Evolutionary conservation across 176 grass and related monocot genomes (phyloP).

Genomic region (Neostapfia colusana): DNA sequence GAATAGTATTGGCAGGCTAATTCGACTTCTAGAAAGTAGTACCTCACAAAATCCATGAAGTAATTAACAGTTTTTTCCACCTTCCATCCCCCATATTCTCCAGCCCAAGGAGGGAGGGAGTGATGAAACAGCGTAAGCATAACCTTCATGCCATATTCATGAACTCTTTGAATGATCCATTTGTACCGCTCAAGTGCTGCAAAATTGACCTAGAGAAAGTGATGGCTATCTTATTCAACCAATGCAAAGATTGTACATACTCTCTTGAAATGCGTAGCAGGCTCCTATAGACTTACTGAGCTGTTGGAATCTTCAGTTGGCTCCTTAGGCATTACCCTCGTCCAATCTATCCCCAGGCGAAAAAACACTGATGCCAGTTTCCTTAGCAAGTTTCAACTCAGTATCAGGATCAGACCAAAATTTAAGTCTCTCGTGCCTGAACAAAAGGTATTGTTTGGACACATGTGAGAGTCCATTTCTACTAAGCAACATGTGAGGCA

Average conservation of each 20-base stretch:
- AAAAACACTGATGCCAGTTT: conserved; percentile 76
- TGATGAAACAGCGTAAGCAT: conserved; percentile 96
- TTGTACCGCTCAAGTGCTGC: conserved; percentile 87
- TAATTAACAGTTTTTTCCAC: conserved; percentile 85
- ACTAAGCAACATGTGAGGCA: neutral
- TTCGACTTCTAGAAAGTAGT: conserved; percentile 11
- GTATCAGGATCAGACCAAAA: conserved; percentile 98
- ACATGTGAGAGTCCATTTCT: conserved; percentile 22
- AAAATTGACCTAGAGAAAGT: conserved; percentile 77
- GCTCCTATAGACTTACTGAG: conserved; percentile 51
- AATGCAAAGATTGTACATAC: conserved; percentile 11
- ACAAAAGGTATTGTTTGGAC: conserved; percentile 20
- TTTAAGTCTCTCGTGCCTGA: conserved; percentile 82
- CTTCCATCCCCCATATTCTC: conserved; percentile 90
- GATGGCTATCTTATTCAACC: conserved; percentile 11
- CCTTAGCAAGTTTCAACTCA: conserved; percentile 90
- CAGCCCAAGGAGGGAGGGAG: conserved; percentile 96
- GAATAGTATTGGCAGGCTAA: conserved; percentile 12
- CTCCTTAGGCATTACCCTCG: conserved; percentile 80
- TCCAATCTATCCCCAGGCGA: conserved; percentile 94
- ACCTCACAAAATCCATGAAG: conserved; percentile 92
- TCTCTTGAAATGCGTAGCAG: neutral
- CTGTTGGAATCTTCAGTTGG: conserved; percentile 55
- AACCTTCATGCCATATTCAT: conserved; percentile 87
- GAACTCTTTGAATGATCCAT: conserved; percentile 86